Base-by-base conservation (phyloP, 1,284 basidiomycete species). In the Trichosporon sp. region DNA sequence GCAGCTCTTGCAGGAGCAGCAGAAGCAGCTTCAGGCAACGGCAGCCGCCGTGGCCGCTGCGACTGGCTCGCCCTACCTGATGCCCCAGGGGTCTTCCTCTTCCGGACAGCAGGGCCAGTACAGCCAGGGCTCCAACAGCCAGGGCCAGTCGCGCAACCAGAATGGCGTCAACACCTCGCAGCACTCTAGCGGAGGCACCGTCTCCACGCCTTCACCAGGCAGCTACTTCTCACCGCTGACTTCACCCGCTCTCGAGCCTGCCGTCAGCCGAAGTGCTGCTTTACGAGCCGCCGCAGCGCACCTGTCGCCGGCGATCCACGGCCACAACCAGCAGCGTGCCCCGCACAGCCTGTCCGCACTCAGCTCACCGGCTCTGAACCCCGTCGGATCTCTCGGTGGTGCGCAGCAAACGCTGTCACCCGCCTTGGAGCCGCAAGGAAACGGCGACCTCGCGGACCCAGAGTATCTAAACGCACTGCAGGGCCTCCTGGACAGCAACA, bases 201-300 rank as follows among this genome's bases (percentile, higher is more conserved):
- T 65, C 33, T 65, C 31, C 25, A 74, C 69, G 9, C 72, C 70
- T 32, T 72, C 68, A 1, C 73, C 75, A 0, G 83, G 83, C 9
- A 58, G 64, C 34, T 83, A 84, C 72, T 85, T 86, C 71, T 84
- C 85, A 3, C 85, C 85, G 1, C 73, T 86, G 40, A 84, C 84
- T 1, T 85, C 84, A 6, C 86, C 85, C 0, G 85, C 85, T 0
- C 78, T 86, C 5, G 81, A 81, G 40, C 83, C 85, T 1, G 66
- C 68, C 16, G 69, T 68, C 27, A 64, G 64, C 58, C 61, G 65
- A 8, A 63, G 59, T 13, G 62, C 63, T 2, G 71, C 76, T 13
- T 64, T 70, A 29, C 71, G 70, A 19, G 72, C 71, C n/a, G 64
- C 69, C 8, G 66, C 66, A 0, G 57, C 52, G 61, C 74, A 57